phyloP scores from a whole-genome alignment of 1,139 yeast genomes.

The Geotrichum citri-aurantii region DNA sequence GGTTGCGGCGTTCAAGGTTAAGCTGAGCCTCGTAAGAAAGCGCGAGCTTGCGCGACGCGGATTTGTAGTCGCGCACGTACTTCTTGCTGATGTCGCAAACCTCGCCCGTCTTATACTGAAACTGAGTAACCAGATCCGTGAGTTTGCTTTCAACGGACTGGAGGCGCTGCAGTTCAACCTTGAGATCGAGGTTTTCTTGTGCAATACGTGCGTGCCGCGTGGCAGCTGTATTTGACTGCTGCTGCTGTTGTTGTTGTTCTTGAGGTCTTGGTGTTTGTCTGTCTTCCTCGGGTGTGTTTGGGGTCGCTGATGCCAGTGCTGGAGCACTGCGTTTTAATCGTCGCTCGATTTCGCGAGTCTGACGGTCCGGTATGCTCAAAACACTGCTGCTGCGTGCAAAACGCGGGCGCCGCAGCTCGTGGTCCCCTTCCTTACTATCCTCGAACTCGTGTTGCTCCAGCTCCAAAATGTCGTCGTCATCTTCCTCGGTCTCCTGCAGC shows the following conservation, averaged over 20 bases:
- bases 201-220: constrained; percentile 3
- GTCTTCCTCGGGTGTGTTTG: background rate
- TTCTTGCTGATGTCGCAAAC: constrained; percentile 21
- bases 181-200: constrained; percentile 24
- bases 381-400: background rate
- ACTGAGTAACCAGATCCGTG: constrained; percentile 23
- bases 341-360: background rate
- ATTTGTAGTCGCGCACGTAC: constrained; percentile 23
- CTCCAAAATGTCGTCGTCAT: background rate
- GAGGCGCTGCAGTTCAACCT: constrained; percentile 27
- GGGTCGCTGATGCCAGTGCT: background rate
- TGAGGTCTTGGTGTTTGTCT: background rate
- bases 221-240: background rate
- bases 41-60: constrained; percentile 21
- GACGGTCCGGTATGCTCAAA: background rate
- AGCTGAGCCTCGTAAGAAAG: constrained; percentile 25
- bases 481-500: background rate
- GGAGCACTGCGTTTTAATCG: background rate
- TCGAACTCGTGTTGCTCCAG: background rate
- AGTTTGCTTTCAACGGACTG: constrained; percentile 25
- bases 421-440: background rate
- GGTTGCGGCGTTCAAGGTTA: constrained; percentile 21
- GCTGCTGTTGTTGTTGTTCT: background rate
- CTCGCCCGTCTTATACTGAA: constrained; percentile 24
- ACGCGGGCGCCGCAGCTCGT: background rate